Conservation (phyloP, 2,329 filamentous ascomycete genomes). For the Fusarium globosum region DNA sequence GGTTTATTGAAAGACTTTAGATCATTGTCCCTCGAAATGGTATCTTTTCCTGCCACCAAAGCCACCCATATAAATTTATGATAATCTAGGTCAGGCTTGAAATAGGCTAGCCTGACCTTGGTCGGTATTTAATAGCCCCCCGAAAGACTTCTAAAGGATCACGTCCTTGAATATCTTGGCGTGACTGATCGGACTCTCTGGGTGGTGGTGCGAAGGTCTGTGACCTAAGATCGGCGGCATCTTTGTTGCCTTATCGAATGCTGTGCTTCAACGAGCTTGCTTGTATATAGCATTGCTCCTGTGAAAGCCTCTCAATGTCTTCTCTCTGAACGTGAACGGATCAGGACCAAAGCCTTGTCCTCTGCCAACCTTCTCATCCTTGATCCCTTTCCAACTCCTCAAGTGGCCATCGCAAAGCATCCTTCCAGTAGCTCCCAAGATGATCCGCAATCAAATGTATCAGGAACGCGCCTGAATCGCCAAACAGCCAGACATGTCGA, state of each 20-base stretch:
- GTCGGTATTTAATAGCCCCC: background rate
- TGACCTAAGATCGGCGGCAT: background rate
- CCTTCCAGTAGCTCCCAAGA: slow-evolving; percentile 50
- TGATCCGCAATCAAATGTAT: slow-evolving; percentile 48
- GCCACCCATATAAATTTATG: background rate
- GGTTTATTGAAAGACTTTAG: background rate
- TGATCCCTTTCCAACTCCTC: slow-evolving; percentile 45
- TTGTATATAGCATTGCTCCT: background rate
- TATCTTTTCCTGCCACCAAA: background rate
- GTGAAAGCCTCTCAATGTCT: background rate
- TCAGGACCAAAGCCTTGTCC: background rate
- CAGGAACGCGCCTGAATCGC: slow-evolving; percentile 47
- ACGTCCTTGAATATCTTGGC: background rate
- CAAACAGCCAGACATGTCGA: slow-evolving; percentile 54
- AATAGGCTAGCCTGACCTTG: background rate
- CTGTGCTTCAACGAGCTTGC: background rate
- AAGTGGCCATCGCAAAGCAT: slow-evolving; percentile 49
- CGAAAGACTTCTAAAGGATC: background rate
- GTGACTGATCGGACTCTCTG: background rate
- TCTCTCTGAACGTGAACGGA: background rate
- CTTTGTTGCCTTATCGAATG: background rate
- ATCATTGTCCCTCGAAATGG: background rate
- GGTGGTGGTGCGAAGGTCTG: background rate
- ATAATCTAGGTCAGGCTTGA: background rate
- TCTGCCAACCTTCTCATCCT: slow-evolving; percentile 26